Conservation (phyloP, 352 stramenopile species). For the Aphanomyces astaci region DNA sequence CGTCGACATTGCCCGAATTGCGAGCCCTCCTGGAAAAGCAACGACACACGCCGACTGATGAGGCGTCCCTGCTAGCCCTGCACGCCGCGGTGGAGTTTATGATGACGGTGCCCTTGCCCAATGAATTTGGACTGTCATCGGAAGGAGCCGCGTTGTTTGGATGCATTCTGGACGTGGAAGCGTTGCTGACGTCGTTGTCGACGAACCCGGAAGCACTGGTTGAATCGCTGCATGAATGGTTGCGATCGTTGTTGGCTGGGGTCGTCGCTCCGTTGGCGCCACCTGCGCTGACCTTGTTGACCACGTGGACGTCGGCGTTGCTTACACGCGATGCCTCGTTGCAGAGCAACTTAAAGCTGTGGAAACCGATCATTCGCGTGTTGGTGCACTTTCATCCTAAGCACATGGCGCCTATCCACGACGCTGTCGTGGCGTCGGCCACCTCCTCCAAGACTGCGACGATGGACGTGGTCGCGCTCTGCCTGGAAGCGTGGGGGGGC, state of each 20-base stretch:
- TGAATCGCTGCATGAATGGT: not conserved
- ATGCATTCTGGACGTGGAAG: conserved; percentile 1
- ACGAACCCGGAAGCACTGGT: not conserved
- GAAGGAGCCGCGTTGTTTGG: not conserved
- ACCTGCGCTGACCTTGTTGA: not conserved
- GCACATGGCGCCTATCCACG: not conserved
- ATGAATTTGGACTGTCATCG: not conserved
- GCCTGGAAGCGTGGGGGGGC: not conserved
- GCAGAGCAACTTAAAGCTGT: not conserved
- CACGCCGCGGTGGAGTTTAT: not conserved
- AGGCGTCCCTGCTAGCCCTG: not conserved
- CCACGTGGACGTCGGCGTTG: not conserved
- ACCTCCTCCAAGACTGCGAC: not conserved
- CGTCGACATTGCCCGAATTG: no score
- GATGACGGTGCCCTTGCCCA: not conserved
- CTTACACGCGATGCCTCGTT: not conserved
- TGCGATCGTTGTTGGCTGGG: not conserved
- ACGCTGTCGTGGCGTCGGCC: not conserved
- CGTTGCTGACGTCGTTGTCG: not conserved
- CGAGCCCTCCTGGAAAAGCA: no score
- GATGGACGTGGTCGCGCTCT: not conserved
- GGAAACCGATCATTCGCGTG: not conserved
- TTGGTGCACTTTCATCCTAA: not conserved
- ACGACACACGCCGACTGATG: no score
- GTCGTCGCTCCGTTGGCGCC: not conserved